phyloP scores from a whole-genome alignment of 306 rosid species.

The Lathyrus oleraceus region DNA sequence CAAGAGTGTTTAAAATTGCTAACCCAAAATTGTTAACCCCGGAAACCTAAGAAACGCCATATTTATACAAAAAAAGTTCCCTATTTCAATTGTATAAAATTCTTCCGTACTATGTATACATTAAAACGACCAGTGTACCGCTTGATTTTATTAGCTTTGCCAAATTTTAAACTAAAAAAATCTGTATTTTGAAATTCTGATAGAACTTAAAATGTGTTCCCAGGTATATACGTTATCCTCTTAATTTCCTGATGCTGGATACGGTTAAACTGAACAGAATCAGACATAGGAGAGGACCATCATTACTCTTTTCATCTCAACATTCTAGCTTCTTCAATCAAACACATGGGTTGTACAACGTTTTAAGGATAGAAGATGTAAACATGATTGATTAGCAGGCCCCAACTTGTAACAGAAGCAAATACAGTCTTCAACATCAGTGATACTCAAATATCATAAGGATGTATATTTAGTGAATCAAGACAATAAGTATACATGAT shows the following conservation, averaged over 20 bases:
- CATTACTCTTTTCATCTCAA: not conserved
- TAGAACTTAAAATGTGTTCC: too few relatives aligned
- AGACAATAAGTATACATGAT: slow-evolving; percentile 8
- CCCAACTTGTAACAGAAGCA: slow-evolving; percentile 17
- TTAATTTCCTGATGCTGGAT: not conserved
- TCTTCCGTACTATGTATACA: too few relatives aligned
- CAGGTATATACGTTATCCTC: too few relatives aligned
- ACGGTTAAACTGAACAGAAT: not conserved
- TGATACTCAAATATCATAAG: slow-evolving; percentile 20
- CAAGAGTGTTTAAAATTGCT: too few relatives aligned
- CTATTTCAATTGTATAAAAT: too few relatives aligned
- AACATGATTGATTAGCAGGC: slow-evolving; percentile 21
- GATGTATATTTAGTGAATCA: not conserved
- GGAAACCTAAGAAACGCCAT: too few relatives aligned
- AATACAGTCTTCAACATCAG: slow-evolving; percentile 24
- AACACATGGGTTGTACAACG: not conserved
- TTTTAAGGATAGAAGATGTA: not conserved
- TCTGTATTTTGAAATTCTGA: too few relatives aligned
- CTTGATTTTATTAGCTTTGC: too few relatives aligned
- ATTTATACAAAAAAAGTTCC: too few relatives aligned
- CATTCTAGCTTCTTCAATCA: not conserved
- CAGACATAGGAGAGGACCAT: not conserved
- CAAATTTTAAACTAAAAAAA: too few relatives aligned
- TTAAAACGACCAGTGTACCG: too few relatives aligned
- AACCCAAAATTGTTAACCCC: too few relatives aligned